Evolutionary conservation across 2,329 filamentous ascomycete species (phyloP).

Genomic region (Cladobotryum mycophilum): DNA sequence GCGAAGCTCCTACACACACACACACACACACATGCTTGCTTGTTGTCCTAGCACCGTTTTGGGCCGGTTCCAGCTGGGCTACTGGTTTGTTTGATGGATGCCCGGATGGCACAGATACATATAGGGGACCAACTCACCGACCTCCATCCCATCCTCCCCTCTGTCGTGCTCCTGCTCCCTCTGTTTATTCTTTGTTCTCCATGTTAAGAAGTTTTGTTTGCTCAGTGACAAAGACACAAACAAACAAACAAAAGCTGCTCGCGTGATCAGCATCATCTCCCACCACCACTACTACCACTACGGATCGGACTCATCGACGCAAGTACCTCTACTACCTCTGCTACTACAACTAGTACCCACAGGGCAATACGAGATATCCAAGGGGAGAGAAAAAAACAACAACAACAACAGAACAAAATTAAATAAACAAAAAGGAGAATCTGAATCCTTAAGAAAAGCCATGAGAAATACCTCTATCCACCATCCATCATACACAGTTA

Average conservation of each 20-base stretch:
- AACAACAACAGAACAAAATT: neutral
- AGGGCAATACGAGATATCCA: neutral
- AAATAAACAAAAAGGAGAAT: neutral
- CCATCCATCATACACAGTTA: neutral
- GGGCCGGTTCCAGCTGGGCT: no score
- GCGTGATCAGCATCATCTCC: neutral
- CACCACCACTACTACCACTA: neutral
- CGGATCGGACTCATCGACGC: neutral
- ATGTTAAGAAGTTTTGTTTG: neutral
- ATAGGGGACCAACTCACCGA: neutral
- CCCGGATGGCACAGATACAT: neutral
- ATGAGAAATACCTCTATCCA: conserved; percentile 6
- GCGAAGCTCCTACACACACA: neutral
- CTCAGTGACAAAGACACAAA: neutral
- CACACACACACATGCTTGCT: no score
- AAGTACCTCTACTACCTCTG: neutral
- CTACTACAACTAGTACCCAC: neutral
- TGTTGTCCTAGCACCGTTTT: no score
- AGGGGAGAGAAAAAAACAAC: neutral
- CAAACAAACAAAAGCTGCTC: neutral
- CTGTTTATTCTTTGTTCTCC: neutral
- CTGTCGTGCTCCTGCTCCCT: neutral
- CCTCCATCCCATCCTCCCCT: neutral
- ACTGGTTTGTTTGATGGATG: no score
- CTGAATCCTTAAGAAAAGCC: neutral